A percentile compares a stretch with the other conserved stretches of the same genome.
Evolutionary conservation across 2,329 filamentous ascomycete genomes (phyloP).

Genomic region (Fusarium albosuccineum): DNA sequence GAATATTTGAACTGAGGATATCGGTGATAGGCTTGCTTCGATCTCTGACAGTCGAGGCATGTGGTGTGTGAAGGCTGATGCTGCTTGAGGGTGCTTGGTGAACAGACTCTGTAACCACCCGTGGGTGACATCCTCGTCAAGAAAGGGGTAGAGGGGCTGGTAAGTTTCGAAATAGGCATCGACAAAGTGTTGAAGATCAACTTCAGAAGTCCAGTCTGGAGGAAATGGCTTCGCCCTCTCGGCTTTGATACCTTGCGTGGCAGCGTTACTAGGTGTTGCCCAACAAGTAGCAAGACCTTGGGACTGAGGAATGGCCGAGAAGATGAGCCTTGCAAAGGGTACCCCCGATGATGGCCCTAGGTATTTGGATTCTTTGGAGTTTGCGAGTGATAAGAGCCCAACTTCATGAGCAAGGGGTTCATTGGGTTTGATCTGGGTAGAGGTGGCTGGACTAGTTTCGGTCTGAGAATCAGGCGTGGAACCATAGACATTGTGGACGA

Average conservation of each 20-base stretch:
- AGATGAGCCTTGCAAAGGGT: slow-evolving; percentile 28
- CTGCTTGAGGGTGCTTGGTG: slow-evolving; percentile 7
- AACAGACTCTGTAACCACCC: slow-evolving; percentile 19
- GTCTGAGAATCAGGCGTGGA: background rate
- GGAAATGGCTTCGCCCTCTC: slow-evolving; percentile 20
- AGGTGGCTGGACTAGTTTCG: slow-evolving; percentile 10
- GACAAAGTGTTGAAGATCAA: slow-evolving; percentile 33
- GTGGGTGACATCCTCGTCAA: slow-evolving; percentile 22
- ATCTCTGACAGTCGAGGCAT: slow-evolving; percentile 22
- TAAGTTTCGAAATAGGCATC: slow-evolving; percentile 34
- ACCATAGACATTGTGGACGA: background rate
- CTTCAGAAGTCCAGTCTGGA: slow-evolving; percentile 23
- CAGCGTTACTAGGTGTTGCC: slow-evolving; percentile 7
- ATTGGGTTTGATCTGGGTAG: slow-evolving; percentile 23
- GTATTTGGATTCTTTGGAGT: slow-evolving; percentile 32
- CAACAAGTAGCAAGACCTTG: slow-evolving; percentile 26
- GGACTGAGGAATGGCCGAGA: slow-evolving; percentile 31
- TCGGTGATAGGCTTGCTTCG: slow-evolving; percentile 13
- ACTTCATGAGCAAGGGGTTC: slow-evolving; percentile 31
- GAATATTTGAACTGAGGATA: slow-evolving; percentile 23
- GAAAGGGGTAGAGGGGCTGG: slow-evolving; percentile 30
- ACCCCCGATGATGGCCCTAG: slow-evolving; percentile 33
- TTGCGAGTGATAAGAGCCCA: slow-evolving; percentile 29
- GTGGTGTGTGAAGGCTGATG: slow-evolving; percentile 3
- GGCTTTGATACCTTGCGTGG: background rate